Evolutionary conservation across 768 basidiomycete genomes (phyloP), one percentile per base, ranked within the genome.

Genomic region (Lactarius indigo): DNA sequence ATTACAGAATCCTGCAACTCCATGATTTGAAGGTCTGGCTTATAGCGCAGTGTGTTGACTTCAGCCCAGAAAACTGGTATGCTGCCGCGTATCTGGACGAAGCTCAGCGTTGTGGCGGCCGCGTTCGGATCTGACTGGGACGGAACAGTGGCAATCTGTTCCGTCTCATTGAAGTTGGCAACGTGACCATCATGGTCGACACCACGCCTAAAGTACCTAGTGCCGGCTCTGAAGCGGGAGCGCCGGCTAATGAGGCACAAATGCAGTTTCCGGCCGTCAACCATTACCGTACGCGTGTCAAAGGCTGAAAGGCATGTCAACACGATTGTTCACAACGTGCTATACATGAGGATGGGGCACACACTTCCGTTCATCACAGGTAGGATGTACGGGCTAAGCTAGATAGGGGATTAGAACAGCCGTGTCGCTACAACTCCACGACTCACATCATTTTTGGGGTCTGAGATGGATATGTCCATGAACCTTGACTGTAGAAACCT

Each of bases 81-180:
- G 71, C 94, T 96, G 13, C 97, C 97, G 69, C 97, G 82, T 63
- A 89, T 94, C 78, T 99, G 97, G 8, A 95, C 92, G 76, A 91
- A 98, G 75, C 92, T 92, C 71, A 95, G 78, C 75, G 87, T 86
- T 17, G 82, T 79, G 2, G 81, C 83, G 63, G 81, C 84, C 12
- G 83, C 83, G 61, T 84, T 84, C 20, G 76, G 72, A 58, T 81
- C 30, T 77, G 77, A 35, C 79, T 78, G 81, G 57, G 80, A 82
- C 66, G 94, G 91, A 15, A 96, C 82, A 18, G 96, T 81, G 31
- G 96, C 79, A 65, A 99, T 81, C 75, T 98, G 97, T 74, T 99
- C 97, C 7, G 97, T 96, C 77, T 99, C 97, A 75, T 98, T 97
- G 79, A 94, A 98, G 77, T 99, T 99, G 64, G 95, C 94, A 50